Percentiles rank a stretch among this genome's conserved stretches.
Conservation (phyloP, 169 alveolate species). For the Plasmodium malariae region DNA sequence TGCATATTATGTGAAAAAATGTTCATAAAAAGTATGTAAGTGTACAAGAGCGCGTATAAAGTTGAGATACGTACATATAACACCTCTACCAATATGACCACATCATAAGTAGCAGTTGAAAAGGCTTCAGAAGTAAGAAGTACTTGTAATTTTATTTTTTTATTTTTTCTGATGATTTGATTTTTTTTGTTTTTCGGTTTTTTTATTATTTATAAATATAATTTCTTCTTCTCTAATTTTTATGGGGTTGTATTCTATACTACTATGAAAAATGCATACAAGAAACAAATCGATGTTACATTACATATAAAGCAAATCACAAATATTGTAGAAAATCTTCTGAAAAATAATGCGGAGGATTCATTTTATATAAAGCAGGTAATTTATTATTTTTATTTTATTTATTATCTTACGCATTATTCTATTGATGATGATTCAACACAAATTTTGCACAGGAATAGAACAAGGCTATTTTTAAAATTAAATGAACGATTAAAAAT, state of each 20-base stretch:
- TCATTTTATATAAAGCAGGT: conserved; percentile 3
- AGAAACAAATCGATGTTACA: background rate
- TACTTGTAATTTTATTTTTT: too few species aligned
- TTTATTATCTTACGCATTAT: conserved; percentile 2
- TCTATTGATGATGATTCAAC: conserved; percentile 15
- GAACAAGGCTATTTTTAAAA: background rate
- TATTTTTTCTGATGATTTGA: too few species aligned
- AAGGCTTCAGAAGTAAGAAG: too few species aligned
- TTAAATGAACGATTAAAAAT: conserved; percentile 2
- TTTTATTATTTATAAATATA: background rate
- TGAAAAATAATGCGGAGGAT: conserved; percentile 1
- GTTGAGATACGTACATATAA: too few species aligned
- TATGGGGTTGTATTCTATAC: background rate
- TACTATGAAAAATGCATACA: conserved; percentile 23
- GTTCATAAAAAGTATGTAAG: too few species aligned
- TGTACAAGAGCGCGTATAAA: too few species aligned
- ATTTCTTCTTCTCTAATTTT: background rate
- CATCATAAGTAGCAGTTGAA: too few species aligned
- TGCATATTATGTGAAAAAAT: too few species aligned
- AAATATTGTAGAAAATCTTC: background rate
- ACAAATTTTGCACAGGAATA: background rate
- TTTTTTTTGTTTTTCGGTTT: background rate
- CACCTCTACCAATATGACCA: background rate
- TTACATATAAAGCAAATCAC: background rate
- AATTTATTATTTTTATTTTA: conserved; percentile 8